Conservation (phyloP, 805 yeast species). For the Pichia manshurica region DNA sequence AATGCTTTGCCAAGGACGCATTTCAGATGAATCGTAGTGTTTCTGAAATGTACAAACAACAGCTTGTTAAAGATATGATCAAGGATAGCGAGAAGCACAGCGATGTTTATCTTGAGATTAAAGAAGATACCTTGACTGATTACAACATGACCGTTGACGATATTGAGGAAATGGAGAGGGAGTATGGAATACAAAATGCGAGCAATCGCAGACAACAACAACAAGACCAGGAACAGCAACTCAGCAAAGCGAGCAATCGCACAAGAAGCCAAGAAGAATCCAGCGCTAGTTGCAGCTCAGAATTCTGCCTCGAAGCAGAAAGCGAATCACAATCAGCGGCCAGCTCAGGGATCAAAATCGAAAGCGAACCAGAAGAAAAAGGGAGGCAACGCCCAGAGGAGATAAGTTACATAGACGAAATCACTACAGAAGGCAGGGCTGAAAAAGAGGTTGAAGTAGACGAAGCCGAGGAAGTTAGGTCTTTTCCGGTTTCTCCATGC, state of each 20-base stretch:
- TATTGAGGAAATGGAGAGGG: constrained; percentile 4
- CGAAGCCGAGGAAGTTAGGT: neutral
- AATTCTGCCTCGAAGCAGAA: neutral
- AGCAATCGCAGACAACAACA: constrained; percentile 13
- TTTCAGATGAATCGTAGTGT: constrained; percentile 22
- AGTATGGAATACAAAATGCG: constrained; percentile 1
- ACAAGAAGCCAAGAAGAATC: neutral
- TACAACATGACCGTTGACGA: constrained; percentile 5
- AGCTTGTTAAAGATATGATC: neutral
- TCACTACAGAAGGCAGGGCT: constrained; percentile 12
- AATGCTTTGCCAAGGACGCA: constrained; percentile 21
- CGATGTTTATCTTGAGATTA: constrained; percentile 18
- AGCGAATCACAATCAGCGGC: neutral
- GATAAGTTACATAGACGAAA: constrained; percentile 13
- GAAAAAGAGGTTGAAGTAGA: constrained; percentile 2
- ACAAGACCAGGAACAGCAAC: neutral
- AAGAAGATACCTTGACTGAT: constrained; percentile 11
- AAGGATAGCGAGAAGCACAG: neutral
- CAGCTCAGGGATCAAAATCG: too few species aligned
- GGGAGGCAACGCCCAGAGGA: neutral
- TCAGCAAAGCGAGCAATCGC: constrained; percentile 13
- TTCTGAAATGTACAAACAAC: constrained; percentile 23
- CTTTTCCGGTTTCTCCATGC: too few species aligned
- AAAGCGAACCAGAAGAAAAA: neutral
- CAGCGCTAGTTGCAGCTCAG: too few species aligned